Conservation (phyloP, 2,329 filamentous ascomycete genomes). For the Alternaria incomplexa region DNA sequence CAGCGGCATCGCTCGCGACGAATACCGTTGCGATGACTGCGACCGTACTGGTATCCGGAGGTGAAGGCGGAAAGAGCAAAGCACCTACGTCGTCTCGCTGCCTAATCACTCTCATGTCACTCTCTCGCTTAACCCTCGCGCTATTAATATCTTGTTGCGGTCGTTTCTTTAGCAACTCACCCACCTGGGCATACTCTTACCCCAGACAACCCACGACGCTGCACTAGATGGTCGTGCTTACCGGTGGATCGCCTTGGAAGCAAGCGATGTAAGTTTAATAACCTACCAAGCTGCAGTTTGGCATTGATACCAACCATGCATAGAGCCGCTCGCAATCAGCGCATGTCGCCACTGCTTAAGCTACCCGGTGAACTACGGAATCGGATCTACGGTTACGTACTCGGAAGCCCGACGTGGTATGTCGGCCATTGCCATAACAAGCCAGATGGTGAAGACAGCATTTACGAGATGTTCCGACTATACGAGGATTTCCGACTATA, state of each 20-base stretch:
- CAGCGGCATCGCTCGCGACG: neutral
- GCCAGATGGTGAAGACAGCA: neutral
- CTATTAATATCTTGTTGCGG: neutral
- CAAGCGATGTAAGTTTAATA: too few species aligned
- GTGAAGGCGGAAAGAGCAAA: neutral
- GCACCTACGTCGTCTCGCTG: neutral
- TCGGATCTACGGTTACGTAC: neutral
- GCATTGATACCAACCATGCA: neutral
- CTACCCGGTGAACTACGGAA: accelerated
- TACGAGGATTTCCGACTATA: too few species aligned
- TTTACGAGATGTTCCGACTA: too few species aligned
- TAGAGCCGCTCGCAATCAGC: accelerated
- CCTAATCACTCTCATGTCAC: accelerated
- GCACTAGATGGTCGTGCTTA: neutral
- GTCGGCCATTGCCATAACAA: neutral
- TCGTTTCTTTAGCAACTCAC: neutral
- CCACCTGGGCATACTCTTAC: too few species aligned
- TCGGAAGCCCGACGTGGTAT: neutral
- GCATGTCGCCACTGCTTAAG: neutral
- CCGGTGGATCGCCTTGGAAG: neutral
- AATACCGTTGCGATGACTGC: neutral
- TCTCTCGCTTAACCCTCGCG: too few species aligned
- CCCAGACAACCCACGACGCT: too few species aligned
- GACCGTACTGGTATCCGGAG: accelerated
- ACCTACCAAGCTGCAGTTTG: too few species aligned